Conservation (phyloP, 148 eudicot species). For the Persicaria tinctoria region DNA sequence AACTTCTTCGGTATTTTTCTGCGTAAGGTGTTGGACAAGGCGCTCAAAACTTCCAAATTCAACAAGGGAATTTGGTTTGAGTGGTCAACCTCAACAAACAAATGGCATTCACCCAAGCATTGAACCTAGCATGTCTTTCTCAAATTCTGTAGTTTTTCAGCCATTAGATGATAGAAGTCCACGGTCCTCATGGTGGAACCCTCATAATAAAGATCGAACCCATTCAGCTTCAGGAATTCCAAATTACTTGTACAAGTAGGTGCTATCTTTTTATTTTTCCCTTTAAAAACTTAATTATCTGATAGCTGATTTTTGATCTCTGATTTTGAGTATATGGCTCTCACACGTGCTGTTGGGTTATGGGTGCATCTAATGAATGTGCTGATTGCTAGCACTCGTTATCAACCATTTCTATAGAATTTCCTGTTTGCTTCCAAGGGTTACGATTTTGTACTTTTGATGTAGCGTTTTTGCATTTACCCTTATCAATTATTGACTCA, state of each 20-base stretch:
- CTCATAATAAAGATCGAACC: slow-evolving; percentile 46
- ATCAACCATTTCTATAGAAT: neutral
- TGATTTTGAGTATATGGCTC: neutral
- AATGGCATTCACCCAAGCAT: slow-evolving; percentile 51
- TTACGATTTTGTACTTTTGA: neutral
- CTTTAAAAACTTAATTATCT: neutral
- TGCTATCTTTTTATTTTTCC: neutral
- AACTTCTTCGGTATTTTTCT: slow-evolving; percentile 43
- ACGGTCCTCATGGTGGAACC: slow-evolving; percentile 51
- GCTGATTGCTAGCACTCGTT: neutral
- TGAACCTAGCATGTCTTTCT: slow-evolving; percentile 49
- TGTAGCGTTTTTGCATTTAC: neutral
- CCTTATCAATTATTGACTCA: neutral
- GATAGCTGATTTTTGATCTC: neutral
- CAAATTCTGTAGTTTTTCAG: slow-evolving; percentile 35
- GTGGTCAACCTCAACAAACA: slow-evolving; percentile 49
- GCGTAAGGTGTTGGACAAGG: slow-evolving; percentile 58
- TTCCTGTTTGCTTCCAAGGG: slow-evolving; percentile 1
- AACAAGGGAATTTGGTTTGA: slow-evolving; percentile 22
- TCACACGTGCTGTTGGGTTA: neutral
- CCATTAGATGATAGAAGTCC: slow-evolving; percentile 32
- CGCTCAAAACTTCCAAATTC: slow-evolving; percentile 31
- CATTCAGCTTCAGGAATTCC: slow-evolving; percentile 71
- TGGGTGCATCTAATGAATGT: neutral
- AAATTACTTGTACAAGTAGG: slow-evolving; percentile 84